phyloP scores from a whole-genome alignment of 345 rosid species.

The Geranium rotundifolium region DNA sequence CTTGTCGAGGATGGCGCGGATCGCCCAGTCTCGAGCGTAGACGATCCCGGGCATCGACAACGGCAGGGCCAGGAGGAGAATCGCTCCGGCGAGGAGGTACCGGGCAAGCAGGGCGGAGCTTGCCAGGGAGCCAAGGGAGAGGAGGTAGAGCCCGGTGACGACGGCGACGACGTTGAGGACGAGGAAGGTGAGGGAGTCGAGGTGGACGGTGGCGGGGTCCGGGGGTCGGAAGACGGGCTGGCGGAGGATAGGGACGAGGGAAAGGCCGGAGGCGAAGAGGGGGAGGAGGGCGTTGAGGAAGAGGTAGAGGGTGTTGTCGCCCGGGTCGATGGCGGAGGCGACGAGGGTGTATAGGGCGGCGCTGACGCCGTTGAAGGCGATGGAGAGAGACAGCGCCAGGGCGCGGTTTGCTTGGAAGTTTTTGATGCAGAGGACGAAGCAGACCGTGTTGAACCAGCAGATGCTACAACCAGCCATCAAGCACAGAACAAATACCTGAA shows the following conservation, averaged over 20 bases:
- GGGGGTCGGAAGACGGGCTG: conserved; percentile 30
- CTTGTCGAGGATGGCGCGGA: conserved; percentile 11
- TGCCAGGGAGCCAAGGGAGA: conserved; percentile 36
- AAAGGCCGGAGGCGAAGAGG: conserved; percentile 29
- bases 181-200: conserved; percentile 41
- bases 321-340: conserved; percentile 45
- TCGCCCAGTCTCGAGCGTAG: conserved; percentile 38
- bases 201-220: conserved; percentile 16
- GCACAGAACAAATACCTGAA: conserved; percentile 65
- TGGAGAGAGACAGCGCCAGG: conserved; percentile 59
- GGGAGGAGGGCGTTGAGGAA: conserved; percentile 52
- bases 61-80: conserved; percentile 39
- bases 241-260: conserved; percentile 43
- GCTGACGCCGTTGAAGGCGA: conserved; percentile 62
- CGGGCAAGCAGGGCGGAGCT: conserved; percentile 27
- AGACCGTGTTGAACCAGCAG: conserved; percentile 86
- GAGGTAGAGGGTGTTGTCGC: conserved; percentile 37
- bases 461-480: conserved; percentile 76
- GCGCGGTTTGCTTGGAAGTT: conserved; percentile 54
- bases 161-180: conserved; percentile 44
- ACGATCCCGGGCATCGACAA: conserved; percentile 52
- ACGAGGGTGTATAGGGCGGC: conserved; percentile 66
- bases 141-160: conserved; percentile 58
- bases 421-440: conserved; percentile 63
- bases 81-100: conserved; percentile 41